Conservation (phyloP, 2,329 filamentous ascomycete genomes). For the Lasiodiplodia citricola region DNA sequence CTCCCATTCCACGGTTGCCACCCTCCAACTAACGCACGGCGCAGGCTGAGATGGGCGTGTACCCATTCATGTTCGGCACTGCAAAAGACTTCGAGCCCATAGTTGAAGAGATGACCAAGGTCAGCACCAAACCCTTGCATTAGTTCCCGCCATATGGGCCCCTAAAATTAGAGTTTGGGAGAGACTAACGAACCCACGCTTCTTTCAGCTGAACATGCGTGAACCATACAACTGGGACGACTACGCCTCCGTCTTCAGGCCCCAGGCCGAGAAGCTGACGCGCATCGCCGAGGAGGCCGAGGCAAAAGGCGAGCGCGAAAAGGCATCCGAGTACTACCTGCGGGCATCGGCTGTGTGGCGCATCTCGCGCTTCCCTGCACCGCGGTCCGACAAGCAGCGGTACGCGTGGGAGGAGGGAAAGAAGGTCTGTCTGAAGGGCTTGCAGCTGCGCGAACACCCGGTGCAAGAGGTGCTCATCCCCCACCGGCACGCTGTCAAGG, state of each 20-base stretch:
- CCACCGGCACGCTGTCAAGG: conserved; percentile 56
- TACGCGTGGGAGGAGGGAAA: conserved; percentile 71
- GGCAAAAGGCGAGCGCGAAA: conserved; percentile 53
- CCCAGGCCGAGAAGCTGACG: conserved; percentile 64
- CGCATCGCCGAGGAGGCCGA: conserved; percentile 58
- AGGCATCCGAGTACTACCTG: conserved; percentile 66
- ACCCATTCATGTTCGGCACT: conserved; percentile 75
- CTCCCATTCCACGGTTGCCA: not conserved
- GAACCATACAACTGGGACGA: conserved; percentile 67
- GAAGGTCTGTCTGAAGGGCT: conserved; percentile 63
- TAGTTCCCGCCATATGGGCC: conserved; percentile 31
- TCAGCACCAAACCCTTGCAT: conserved; percentile 35
- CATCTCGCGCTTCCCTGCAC: conserved; percentile 71
- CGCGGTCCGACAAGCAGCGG: conserved; percentile 57
- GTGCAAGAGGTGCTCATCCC: conserved; percentile 67
- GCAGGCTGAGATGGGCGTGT: conserved; percentile 61
- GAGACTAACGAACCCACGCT: not conserved
- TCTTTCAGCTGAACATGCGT: conserved; percentile 59
- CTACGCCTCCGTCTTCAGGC: conserved; percentile 68
- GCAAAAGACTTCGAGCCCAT: conserved; percentile 73
- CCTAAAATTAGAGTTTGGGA: not conserved
- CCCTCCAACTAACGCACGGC: not conserved
- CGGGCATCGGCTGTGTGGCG: conserved; percentile 75
- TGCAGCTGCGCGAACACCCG: conserved; percentile 54
- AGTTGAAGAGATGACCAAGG: conserved; percentile 66